Percentiles rank a stretch among this genome's conserved stretches.
Conservation (phyloP, 768 basidiomycete genomes). For the Kwoniella sp. region DNA sequence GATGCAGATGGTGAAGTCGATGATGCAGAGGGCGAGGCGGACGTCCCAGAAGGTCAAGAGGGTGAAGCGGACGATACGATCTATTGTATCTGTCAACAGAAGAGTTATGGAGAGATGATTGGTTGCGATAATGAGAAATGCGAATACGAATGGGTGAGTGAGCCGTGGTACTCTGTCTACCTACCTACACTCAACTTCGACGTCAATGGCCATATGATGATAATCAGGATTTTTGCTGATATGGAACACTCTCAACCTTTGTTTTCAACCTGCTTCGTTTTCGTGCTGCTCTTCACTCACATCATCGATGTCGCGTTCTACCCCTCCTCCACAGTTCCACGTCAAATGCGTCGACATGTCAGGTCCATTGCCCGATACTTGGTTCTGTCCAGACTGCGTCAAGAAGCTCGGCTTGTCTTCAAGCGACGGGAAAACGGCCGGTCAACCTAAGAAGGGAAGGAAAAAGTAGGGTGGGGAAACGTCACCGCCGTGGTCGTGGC, state of each 20-base stretch:
- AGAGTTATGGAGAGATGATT: slow-evolving; percentile 92
- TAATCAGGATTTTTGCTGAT: too few species aligned
- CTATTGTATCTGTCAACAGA: slow-evolving; percentile 82
- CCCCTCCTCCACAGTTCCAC: slow-evolving; percentile 62
- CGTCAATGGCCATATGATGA: slow-evolving; percentile 2
- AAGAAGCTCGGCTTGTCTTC: slow-evolving; percentile 50
- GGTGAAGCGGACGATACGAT: slow-evolving; percentile 64
- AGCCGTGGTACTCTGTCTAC: slow-evolving; percentile 5
- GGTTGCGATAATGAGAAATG: slow-evolving; percentile 82
- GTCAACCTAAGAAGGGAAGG: slow-evolving; percentile 43
- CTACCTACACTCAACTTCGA: too few species aligned
- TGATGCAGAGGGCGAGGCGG: slow-evolving; percentile 59
- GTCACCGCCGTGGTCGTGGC: too few species aligned
- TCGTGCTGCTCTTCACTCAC: too few species aligned
- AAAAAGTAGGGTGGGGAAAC: slow-evolving; percentile 28
- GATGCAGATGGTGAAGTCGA: slow-evolving; percentile 32
- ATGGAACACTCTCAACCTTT: too few species aligned
- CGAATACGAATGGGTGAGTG: slow-evolving; percentile 85
- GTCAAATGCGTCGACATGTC: slow-evolving; percentile 65
- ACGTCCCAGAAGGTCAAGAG: slow-evolving; percentile 61
- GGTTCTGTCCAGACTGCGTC: slow-evolving; percentile 66
- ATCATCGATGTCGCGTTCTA: too few species aligned
- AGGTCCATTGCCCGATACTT: slow-evolving; percentile 63
- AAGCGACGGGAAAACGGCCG: slow-evolving; percentile 41
- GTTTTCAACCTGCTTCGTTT: background rate